Base-by-base conservation (phyloP, 2,329 filamentous ascomycete genomes). In the Xylaria arbuscula region DNA sequence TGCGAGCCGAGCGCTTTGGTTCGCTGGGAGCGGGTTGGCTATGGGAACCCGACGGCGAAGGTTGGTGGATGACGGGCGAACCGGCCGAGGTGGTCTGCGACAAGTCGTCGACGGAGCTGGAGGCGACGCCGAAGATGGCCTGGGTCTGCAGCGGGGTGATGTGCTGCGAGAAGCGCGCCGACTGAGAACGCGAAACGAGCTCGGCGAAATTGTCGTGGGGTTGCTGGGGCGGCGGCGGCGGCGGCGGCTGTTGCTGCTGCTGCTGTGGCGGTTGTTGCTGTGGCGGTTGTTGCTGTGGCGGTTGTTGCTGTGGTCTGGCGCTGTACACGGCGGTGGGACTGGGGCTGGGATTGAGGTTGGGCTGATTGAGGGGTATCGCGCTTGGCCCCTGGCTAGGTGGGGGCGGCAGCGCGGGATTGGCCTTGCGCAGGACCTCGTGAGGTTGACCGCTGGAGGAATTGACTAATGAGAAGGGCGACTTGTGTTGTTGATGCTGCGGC, bases 181-280 rank as follows among this genome's bases (percentile, higher is more conserved):
- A 86, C 77, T 87, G 85, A 15, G 85, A 85, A 63, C 85, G 84
- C 64, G 82, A 82, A 40, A 85, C 81, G 60, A 82, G 78, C 71
- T 86, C 84, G 64, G 79, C 78, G 71, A 84, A 86, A 70, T 87
- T 85, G 64, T 78, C 76, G 76, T 72, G 77, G 71, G 69, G 78
- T 59, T 80, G 74, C 59, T 80, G 80, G 59, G 78, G 78, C 17
- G 32, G 62, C 11, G 24, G 66, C 17, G 42, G 65, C 4, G 51
- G 69, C 34, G 59, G 59, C 13, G 10, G 54, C 1, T 11, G 13
- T 42, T 11, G 40, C 40, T 42, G 40, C 17, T 42, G 40, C 9
- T 54, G 66, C 8, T 53, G 50, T 17, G 45, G 78, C 17, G 32
- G 62, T 8, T 28, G 66, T 11, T 48, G 65, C 4, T 56, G 69